Evolutionary conservation across 495 filamentous ascomycete genomes (phyloP).

Genomic region (Trichocladium uniseriatum): DNA sequence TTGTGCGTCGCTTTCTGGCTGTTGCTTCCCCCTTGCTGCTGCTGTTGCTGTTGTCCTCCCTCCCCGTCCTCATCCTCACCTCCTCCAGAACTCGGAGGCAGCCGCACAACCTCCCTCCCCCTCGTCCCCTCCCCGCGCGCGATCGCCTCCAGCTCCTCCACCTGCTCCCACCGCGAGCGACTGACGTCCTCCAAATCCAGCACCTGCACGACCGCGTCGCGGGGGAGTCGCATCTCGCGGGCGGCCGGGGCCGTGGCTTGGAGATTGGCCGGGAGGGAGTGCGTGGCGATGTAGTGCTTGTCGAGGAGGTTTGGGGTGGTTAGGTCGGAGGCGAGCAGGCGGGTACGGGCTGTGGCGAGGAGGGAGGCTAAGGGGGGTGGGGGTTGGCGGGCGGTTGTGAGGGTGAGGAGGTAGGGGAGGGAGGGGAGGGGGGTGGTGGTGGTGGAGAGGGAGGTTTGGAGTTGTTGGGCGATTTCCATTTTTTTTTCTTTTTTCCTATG

Average conservation of each 20-base stretch:
- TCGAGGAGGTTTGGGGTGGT: slow-evolving; percentile 48
- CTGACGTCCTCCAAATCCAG: slow-evolving; percentile 76
- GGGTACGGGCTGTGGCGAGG: slow-evolving; percentile 68
- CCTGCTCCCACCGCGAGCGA: slow-evolving; percentile 68
- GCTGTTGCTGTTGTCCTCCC: slow-evolving; percentile 2
- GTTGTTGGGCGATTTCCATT: slow-evolving; percentile 17
- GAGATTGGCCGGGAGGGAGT: slow-evolving; percentile 51
- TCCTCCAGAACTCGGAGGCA: slow-evolving; percentile 39
- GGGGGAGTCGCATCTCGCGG: slow-evolving; percentile 45
- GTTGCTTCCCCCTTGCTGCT: not conserved
- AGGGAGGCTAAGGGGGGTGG: slow-evolving; percentile 62
- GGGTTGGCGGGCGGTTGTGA: slow-evolving; percentile 27
- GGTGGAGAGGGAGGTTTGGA: slow-evolving; percentile 27
- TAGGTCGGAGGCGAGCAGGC: slow-evolving; percentile 70
- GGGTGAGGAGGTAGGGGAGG: slow-evolving; percentile 28
- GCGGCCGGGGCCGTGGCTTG: slow-evolving; percentile 26
- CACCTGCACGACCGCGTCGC: slow-evolving; percentile 67
- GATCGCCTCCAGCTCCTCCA: slow-evolving; percentile 74
- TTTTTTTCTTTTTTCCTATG: not conserved
- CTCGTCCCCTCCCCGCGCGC: slow-evolving; percentile 75
- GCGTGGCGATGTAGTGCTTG: slow-evolving; percentile 27
- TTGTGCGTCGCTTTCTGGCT: slow-evolving; percentile 63
- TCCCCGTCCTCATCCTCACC: slow-evolving; percentile 23
- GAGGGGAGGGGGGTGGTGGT: slow-evolving; percentile 33
- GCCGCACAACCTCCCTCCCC: slow-evolving; percentile 73